Percentiles rank a stretch among this genome's conserved stretches.
phyloP scores from a whole-genome alignment of 169 alveolate genomes.

The Theileria orientalis region DNA sequence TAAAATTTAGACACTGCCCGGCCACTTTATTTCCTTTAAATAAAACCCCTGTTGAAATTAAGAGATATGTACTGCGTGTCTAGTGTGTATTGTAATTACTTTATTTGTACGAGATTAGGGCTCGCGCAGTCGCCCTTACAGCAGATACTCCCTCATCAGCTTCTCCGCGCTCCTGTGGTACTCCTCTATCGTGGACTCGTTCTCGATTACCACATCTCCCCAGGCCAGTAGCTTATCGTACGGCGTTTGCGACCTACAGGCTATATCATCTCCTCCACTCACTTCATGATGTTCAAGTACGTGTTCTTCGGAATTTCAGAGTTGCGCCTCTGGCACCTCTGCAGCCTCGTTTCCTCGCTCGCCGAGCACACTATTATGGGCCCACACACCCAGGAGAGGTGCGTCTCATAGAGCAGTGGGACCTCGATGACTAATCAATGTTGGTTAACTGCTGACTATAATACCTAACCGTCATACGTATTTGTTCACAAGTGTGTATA shows the following conservation, averaged over 20 bases:
- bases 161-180: slow-evolving; percentile 7
- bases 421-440: slow-evolving; percentile 71
- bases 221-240: slow-evolving; percentile 30
- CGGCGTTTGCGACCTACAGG: slow-evolving; percentile 35
- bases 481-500: no score
- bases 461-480: no score
- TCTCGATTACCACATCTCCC: slow-evolving; percentile 60
- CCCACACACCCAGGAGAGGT: slow-evolving; percentile 65
- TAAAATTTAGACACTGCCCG: no score
- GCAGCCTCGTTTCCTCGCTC: slow-evolving; percentile 65
- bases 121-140: no score
- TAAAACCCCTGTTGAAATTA: no score
- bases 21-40: no score
- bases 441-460: no score
- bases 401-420: slow-evolving; percentile 76
- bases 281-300: slow-evolving; percentile 71
- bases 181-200: slow-evolving; percentile 26
- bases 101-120: no score
- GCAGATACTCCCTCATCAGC: not conserved
- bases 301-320: slow-evolving; percentile 63
- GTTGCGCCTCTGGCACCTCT: slow-evolving; percentile 67
- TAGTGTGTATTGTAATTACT: no score
- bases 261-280: slow-evolving; percentile 11
- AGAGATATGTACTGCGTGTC: no score
- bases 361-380: slow-evolving; percentile 71